phyloP scores from a whole-genome alignment of 1,284 basidiomycete species.

The Sanghuangporus sanghuang region DNA sequence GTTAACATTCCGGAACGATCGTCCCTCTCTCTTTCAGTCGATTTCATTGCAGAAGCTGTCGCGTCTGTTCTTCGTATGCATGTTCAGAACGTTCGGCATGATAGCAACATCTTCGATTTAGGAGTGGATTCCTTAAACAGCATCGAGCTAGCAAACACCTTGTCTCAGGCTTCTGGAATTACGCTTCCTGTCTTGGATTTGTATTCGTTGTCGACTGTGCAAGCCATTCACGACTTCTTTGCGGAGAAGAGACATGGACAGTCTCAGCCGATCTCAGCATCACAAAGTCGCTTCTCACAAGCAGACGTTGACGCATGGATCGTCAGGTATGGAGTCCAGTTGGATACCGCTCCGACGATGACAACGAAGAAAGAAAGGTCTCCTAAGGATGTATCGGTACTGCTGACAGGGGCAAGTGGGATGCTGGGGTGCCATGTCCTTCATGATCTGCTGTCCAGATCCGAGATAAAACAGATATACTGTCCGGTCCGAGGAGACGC shows the following conservation, averaged over 20 bases:
- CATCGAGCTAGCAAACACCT: constrained; percentile 1
- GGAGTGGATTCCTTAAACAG: constrained; percentile 6
- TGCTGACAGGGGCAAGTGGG: constrained; percentile 10
- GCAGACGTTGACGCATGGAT: background rate
- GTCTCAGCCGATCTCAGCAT: background rate
- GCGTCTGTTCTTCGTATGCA: background rate
- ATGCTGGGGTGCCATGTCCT: constrained; percentile 11
- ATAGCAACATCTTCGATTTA: constrained; percentile 6
- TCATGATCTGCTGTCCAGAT: background rate
- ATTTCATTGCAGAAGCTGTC: background rate
- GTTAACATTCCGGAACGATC: background rate
- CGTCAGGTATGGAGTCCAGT: background rate
- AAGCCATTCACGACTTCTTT: background rate
- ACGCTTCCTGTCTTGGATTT: background rate
- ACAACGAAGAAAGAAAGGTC: background rate
- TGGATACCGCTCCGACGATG: background rate
- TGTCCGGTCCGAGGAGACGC: constrained; percentile 6
- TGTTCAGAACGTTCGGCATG: background rate
- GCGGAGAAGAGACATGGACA: background rate
- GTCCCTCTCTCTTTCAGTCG: background rate
- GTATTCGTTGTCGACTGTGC: background rate
- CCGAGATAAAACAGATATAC: background rate
- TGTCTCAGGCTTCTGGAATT: background rate
- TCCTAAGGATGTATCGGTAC: background rate
- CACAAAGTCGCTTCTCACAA: background rate